Evolutionary conservation across 2,329 filamentous ascomycete genomes (phyloP).

Genomic region (Monosporascus sp.): DNA sequence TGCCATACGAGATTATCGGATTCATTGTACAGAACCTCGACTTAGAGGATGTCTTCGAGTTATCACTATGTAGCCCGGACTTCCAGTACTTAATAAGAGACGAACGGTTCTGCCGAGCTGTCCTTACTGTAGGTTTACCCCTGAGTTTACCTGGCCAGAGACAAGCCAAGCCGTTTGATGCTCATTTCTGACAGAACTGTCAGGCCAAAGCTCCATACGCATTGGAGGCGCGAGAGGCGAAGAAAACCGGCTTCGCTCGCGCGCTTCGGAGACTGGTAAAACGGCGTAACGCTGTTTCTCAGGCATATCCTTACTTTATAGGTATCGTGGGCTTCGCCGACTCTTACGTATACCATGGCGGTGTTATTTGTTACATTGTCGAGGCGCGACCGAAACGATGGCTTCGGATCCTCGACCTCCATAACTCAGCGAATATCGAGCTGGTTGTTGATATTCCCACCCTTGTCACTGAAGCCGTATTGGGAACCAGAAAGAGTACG

Average conservation of each 20-base stretch:
- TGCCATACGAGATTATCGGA: conserved; percentile 63
- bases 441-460: conserved; percentile 48
- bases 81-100: conserved; percentile 47
- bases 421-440: conserved; percentile 42
- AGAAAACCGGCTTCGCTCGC: conserved; percentile 35
- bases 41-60: conserved; percentile 51
- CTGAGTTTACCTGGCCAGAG: background rate
- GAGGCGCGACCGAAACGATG: conserved; percentile 29
- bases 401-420: conserved; percentile 56
- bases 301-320: conserved; percentile 56
- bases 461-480: conserved; percentile 31
- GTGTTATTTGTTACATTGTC: conserved; percentile 58
- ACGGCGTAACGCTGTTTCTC: conserved; percentile 53
- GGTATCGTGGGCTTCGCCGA: conserved; percentile 55
- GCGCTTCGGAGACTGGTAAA: conserved; percentile 58
- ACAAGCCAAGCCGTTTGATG: conserved; percentile 1
- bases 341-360: conserved; percentile 57
- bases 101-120: conserved; percentile 50
- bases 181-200: conserved; percentile 12
- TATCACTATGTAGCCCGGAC: conserved; percentile 46
- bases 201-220: conserved; percentile 28
- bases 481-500: conserved; percentile 26
- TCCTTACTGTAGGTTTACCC: conserved; percentile 46
- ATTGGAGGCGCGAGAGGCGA: conserved; percentile 27
- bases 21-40: conserved; percentile 50